Base-by-base conservation (phyloP, 2,329 filamentous ascomycete species). In the Stemphylium beticola region DNA sequence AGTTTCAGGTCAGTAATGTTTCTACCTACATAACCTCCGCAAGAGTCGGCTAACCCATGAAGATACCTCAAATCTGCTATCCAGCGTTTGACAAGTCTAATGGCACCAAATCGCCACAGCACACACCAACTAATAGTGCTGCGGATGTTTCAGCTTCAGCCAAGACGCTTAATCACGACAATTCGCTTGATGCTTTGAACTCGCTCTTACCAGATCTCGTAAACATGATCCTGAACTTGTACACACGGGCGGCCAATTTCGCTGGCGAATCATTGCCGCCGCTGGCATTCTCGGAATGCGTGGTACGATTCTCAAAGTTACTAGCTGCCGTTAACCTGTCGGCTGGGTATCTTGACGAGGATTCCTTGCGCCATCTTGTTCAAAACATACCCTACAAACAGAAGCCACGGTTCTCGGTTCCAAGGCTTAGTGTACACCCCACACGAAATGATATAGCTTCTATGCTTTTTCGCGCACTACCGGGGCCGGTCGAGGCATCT, bases 171-270 rank as follows among this genome's bases (percentile, higher is more conserved):
- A 68, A 55, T 29, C 66, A 74, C 39, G 71, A 69, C 47, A 65
- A 68, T 33, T 68, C 78, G 10, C 62, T 78, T 2, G 79, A 83
- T 51, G 81, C 79, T 44, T 74, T 85, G 14, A 81, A 83, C 10
- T 77, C 78, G 39, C 69, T 90, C 22, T 77, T 96, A 6, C 90
- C 90, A 0, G 91, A 95, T 46, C 77, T 95, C 12, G 75, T 91
- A 14, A 90, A 91, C 49, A 86, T 88, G 57, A 92, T 93, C 53
- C 70, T 92, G 34, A 87, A 83, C 36, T 79, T 93, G 3, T 96
- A 93, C 73, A 85, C 85, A 3, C 83, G 89, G 66, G 86, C 88
- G 61, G 87, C 76, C 17, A 81, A 78, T 67, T 84, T 82, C 61
- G 79, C 85, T 26, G 82, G 85, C 50, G 88, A 95, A 78, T 83